phyloP scores from a whole-genome alignment of 768 basidiomycete species.

The Rhizopogon vulgaris region DNA sequence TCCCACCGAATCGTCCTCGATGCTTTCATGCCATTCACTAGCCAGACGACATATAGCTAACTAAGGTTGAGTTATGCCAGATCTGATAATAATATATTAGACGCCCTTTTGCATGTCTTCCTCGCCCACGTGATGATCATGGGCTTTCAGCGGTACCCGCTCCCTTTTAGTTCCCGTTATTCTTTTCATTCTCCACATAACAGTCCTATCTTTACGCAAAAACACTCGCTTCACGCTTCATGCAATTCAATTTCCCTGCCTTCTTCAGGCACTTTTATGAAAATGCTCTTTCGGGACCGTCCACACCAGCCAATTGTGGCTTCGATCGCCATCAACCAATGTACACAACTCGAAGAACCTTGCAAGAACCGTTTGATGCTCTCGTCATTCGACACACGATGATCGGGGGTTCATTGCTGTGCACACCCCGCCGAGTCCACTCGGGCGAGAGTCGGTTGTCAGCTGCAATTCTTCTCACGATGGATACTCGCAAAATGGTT shows the following conservation, averaged over 20 bases:
- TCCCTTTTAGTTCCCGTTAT: not conserved
- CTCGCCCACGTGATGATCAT: conserved; percentile 21
- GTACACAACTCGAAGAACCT: not conserved
- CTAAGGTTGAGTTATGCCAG: conserved; percentile 10
- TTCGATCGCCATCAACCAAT: conserved; percentile 17
- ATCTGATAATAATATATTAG: conserved; percentile 2
- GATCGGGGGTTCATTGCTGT: conserved; percentile 16
- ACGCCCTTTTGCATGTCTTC: conserved; percentile 4
- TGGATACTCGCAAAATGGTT: conserved; percentile 17
- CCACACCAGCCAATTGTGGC: conserved; percentile 20
- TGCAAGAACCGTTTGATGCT: conserved; percentile 6
- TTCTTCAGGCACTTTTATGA: conserved; percentile 21
- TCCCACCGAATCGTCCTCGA: not conserved
- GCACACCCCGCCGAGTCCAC: conserved; percentile 10
- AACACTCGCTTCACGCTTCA: conserved; percentile 2
- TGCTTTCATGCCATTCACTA: not conserved
- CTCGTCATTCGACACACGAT: conserved; percentile 20
- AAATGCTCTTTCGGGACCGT: conserved; percentile 26
- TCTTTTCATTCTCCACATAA: conserved; percentile 1
- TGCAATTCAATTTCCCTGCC: conserved; percentile 9
- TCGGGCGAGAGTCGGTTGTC: not conserved
- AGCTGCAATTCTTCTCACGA: conserved; percentile 16
- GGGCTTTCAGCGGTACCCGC: not conserved
- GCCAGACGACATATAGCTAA: no score
- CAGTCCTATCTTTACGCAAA: conserved; percentile 7